Evolutionary conservation across 768 basidiomycete genomes (phyloP).

Genomic region (Chiua virens): DNA sequence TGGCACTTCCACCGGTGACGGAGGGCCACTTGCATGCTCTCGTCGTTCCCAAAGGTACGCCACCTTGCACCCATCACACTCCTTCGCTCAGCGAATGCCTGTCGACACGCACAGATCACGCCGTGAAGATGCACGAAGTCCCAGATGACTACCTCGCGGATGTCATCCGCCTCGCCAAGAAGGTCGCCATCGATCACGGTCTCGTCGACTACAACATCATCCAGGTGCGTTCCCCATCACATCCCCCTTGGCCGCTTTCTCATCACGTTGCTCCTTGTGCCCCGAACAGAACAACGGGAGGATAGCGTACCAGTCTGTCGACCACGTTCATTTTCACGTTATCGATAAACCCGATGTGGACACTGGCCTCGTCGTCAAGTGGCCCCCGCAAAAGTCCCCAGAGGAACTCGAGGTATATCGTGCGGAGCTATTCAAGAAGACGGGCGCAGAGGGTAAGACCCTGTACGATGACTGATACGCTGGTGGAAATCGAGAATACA

Average conservation of each 20-base stretch:
- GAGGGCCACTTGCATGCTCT: constrained; percentile 73
- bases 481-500: too few relatives aligned
- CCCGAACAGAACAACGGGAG: constrained; percentile 60
- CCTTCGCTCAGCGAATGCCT: background rate
- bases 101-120: constrained; percentile 61
- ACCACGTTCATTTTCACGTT: constrained; percentile 90
- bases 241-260: background rate
- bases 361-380: constrained; percentile 76
- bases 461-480: too few relatives aligned
- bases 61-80: background rate
- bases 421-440: constrained; percentile 1
- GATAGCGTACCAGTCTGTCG: constrained; percentile 66
- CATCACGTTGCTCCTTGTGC: background rate
- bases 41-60: constrained; percentile 86
- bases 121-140: constrained; percentile 80
- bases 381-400: constrained; percentile 39
- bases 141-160: constrained; percentile 83
- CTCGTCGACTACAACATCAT: constrained; percentile 83
- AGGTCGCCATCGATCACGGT: constrained; percentile 70
- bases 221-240: constrained; percentile 38
- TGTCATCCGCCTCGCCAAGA: constrained; percentile 78
- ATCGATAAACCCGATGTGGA: constrained; percentile 78
- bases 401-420: constrained; percentile 13
- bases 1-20: constrained; percentile 86
- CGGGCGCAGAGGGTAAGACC: background rate